A percentile compares a stretch with the other conserved stretches of the same genome.
phyloP scores from a whole-genome alignment of 2,329 filamentous ascomycete species.

The Pyrenophora graminea region DNA sequence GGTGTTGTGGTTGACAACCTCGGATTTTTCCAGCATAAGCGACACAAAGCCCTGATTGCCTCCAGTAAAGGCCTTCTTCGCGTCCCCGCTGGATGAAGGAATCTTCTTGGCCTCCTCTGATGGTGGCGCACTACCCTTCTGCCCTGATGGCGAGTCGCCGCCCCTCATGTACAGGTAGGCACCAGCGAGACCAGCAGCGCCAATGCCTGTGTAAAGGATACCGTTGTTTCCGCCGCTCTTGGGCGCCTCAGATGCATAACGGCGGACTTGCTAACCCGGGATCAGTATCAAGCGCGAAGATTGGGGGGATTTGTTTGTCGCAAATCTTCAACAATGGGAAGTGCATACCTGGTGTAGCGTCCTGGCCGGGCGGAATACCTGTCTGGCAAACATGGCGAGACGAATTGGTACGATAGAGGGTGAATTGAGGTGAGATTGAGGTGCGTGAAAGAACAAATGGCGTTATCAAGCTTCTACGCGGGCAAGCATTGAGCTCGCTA shows the following conservation, averaged over 20 bases:
- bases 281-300: slow-evolving; percentile 23
- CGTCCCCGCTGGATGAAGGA: slow-evolving; percentile 47
- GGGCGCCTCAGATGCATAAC: slow-evolving; percentile 70
- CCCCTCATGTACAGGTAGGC: slow-evolving; percentile 54
- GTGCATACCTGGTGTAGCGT: slow-evolving; percentile 47
- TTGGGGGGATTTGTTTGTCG: slow-evolving; percentile 21
- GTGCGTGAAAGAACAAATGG: slow-evolving; percentile 4
- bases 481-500: slow-evolving; percentile 7
- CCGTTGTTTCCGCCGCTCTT: slow-evolving; percentile 54
- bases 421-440: slow-evolving; percentile 13
- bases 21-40: slow-evolving; percentile 76
- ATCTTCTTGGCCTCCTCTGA: slow-evolving; percentile 46
- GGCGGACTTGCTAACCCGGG: slow-evolving; percentile 61
- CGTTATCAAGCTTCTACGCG: slow-evolving; percentile 18
- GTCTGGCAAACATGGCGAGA: slow-evolving; percentile 50
- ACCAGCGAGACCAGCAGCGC: slow-evolving; percentile 62
- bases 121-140: slow-evolving; percentile 30
- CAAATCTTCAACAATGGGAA: slow-evolving; percentile 10
- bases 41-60: slow-evolving; percentile 88
- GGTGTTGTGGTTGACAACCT: slow-evolving; percentile 89
- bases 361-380: slow-evolving; percentile 49
- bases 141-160: slow-evolving; percentile 31
- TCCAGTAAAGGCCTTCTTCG: slow-evolving; percentile 69
- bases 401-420: slow-evolving; percentile 27
- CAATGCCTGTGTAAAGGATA: slow-evolving; percentile 63